Evolutionary conservation across 176 grass and related monocot genomes (phyloP), one percentile per base, ranked within the genome.

Genomic region (Oryza longistaminata): DNA sequence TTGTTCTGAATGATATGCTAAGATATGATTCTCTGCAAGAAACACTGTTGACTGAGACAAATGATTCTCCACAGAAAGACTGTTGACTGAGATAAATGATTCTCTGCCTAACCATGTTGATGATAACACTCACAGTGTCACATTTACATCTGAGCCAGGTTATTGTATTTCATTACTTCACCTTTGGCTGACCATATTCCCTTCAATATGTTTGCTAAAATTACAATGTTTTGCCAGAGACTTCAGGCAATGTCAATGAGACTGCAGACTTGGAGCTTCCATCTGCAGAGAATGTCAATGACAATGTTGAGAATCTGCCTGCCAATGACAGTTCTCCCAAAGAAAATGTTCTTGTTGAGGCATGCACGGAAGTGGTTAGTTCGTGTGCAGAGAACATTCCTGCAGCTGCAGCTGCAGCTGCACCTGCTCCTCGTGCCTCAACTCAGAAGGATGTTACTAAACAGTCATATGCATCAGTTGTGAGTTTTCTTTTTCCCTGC

Each of bases 1-100:
- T 90, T 84, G 91, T 98, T 46, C 76, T 95, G 37, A 98, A 98
- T 64, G 96, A 98, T 84, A 85, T 95, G 46, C 80, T 98, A 72
- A 91, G 91, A 79, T 75, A 85, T 85, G 31, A 37, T 37, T 37
- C 35, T 37, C 35, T 37, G 35, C 35, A 37, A 37, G 34, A 85
- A 61, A 81, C 8, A 29, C 83, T 84, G 71, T 82, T 29, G n/a
- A 35, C 64, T 29, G 66, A 86, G 34, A 37, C 52, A n/a, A 83
- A 80, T 58, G 77, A 85, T 75, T 79, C 49, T 25, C 26, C 34
- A 35, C 34, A 35, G 35, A 85, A 61, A 81, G 11, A 29, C 83
- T 84, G 71, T 82, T 29, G n/a, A 35, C 64, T 29, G 67, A 86
- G 34, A 37, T 64, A 17, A 83, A 80, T 60, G 77, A 85, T 75